phyloP scores from a whole-genome alignment of 345 rosid genomes.

The Carallia pectinifolia region DNA sequence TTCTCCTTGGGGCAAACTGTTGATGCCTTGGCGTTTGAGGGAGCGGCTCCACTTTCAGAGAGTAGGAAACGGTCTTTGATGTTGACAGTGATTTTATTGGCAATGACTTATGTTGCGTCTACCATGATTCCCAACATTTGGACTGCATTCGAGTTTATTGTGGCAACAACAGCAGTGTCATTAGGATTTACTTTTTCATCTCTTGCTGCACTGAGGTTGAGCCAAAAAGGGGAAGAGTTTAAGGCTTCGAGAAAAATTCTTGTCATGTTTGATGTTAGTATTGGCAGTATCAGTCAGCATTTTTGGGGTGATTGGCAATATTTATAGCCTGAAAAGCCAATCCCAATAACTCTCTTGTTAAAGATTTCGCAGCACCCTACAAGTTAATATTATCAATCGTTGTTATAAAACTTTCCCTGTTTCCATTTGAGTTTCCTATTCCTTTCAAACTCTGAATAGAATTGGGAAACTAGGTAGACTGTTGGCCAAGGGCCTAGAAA shows the following conservation, averaged over 20 bases:
- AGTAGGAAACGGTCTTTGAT: slow-evolving; percentile 74
- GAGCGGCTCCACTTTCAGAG: slow-evolving; percentile 70
- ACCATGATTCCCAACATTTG: slow-evolving; percentile 94
- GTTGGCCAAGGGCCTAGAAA: neutral
- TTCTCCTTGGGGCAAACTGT: slow-evolving; percentile 91
- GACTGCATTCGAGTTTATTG: slow-evolving; percentile 97
- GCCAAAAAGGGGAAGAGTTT: slow-evolving; percentile 47
- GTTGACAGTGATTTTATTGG: slow-evolving; percentile 58
- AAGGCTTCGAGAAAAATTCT: slow-evolving; percentile 40
- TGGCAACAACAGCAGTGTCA: slow-evolving; percentile 96
- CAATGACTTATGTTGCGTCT: slow-evolving; percentile 67
- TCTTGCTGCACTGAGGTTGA: slow-evolving; percentile 64
- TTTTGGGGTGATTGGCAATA: slow-evolving; percentile 69
- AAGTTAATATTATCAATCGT: neutral
- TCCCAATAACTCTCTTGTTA: slow-evolving; percentile 28
- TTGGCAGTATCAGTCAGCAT: slow-evolving; percentile 68
- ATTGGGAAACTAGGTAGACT: neutral
- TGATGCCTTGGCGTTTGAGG: slow-evolving; percentile 59
- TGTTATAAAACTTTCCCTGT: neutral
- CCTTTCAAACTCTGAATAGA: neutral
- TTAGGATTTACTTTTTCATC: slow-evolving; percentile 92
- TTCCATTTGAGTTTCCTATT: neutral
- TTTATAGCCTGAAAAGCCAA: slow-evolving; percentile 55
- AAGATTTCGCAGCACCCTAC: neutral
- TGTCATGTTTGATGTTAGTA: slow-evolving; percentile 72